These are phyloP conservation scores for Xylariaceae sp. DNA, from an alignment of 2,329 filamentous ascomycete genomes.

Conservation along the genomic window DNA sequence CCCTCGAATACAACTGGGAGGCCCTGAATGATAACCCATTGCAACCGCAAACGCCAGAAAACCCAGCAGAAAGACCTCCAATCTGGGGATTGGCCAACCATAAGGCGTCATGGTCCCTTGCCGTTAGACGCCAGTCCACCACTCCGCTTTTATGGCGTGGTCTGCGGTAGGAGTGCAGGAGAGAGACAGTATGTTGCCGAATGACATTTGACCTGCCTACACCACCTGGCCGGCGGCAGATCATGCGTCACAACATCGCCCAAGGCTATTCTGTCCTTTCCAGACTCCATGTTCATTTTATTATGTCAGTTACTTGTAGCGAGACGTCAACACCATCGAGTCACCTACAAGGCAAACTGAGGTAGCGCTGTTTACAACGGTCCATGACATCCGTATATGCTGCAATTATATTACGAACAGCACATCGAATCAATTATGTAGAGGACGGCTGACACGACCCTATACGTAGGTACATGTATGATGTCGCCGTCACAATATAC, in stretches of 20 bases:
- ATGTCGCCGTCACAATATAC: too few species aligned
- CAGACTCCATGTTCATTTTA: too few species aligned
- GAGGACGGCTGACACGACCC: too few species aligned
- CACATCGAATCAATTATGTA: too few species aligned
- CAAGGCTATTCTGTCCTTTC: too few species aligned
- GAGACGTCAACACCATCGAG: too few species aligned
- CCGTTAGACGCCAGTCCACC: conserved; percentile 12
- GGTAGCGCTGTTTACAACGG: too few species aligned
- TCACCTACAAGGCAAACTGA: too few species aligned
- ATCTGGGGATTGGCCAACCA: conserved; percentile 3
- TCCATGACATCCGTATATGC: too few species aligned
- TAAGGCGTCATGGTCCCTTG: conserved; percentile 1
- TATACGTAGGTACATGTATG: too few species aligned
- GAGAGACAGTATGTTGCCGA: neutral
- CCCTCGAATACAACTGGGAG: neutral
- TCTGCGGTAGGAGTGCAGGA: conserved; percentile 10
- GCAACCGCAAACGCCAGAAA: neutral
- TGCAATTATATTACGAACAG: too few species aligned
- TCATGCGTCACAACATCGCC: neutral
- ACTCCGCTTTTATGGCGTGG: neutral
- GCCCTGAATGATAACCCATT: neutral
- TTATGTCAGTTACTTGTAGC: too few species aligned
- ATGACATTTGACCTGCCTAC: neutral
- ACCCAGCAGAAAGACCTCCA: neutral
- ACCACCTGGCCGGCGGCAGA: neutral